Evolutionary conservation across 345 rosid species (phyloP).

Genomic region (Linum usitatissimum): DNA sequence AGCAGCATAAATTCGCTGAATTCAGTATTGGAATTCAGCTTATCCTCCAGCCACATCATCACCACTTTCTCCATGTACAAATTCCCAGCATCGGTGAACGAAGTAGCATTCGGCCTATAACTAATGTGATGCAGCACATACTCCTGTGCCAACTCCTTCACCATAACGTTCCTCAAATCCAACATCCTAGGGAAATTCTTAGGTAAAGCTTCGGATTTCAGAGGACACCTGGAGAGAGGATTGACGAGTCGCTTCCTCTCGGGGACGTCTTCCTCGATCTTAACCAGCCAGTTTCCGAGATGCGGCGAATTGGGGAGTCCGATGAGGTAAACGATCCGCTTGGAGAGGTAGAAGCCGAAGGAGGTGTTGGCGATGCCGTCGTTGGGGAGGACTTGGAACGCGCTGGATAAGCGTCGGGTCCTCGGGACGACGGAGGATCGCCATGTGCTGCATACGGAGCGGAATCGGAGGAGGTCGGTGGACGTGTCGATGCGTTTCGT

Average conservation of each 20-base stretch:
- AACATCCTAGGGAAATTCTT: conserved; percentile 34
- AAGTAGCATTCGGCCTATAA: conserved; percentile 12
- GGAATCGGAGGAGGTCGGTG: conserved; percentile 55
- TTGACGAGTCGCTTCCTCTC: conserved; percentile 36
- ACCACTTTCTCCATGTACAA: conserved; percentile 74
- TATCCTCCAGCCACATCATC: conserved; percentile 24
- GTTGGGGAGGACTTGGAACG: conserved; percentile 46
- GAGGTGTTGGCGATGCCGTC: conserved; percentile 33
- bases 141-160: conserved; percentile 56
- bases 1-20: conserved; percentile 44
- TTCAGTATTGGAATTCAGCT: background rate
- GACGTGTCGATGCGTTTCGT: conserved; percentile 38
- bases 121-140: conserved; percentile 48
- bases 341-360: conserved; percentile 56
- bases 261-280: conserved; percentile 37
- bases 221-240: conserved; percentile 47
- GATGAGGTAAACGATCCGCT: conserved; percentile 49
- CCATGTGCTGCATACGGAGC: conserved; percentile 79
- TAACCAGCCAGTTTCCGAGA: conserved; percentile 49
- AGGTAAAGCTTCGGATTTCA: conserved; percentile 21
- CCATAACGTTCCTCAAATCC: conserved; percentile 32
- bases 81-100: conserved; percentile 22
- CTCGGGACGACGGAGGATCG: conserved; percentile 41
- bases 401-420: conserved; percentile 28
- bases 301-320: conserved; percentile 22